phyloP scores from a whole-genome alignment of 345 rosid genomes.

The Rhizophora apiculata region DNA sequence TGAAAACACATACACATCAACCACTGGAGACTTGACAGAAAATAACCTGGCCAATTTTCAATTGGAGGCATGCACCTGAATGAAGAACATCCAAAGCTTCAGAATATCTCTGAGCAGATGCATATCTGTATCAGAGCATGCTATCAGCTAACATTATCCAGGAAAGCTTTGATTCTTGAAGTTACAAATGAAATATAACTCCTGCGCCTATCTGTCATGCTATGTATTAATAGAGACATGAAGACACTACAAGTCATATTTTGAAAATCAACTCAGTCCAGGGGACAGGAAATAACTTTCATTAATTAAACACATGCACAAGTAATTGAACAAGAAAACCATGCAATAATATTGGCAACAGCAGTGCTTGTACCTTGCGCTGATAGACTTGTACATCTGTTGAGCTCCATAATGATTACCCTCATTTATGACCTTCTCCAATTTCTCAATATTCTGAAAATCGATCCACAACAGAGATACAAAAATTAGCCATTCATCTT shows the following conservation, averaged over 20 bases:
- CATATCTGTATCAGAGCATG: conserved; percentile 43
- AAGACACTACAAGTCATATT: too few relatives aligned
- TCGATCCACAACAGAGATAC: neutral
- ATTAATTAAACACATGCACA: neutral
- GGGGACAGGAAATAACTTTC: neutral
- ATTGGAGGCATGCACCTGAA: conserved; percentile 82
- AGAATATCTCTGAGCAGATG: conserved; percentile 62
- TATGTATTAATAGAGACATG: too few relatives aligned
- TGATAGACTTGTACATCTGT: conserved; percentile 91
- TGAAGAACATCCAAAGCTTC: conserved; percentile 84
- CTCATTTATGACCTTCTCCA: conserved; percentile 63
- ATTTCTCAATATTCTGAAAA: conserved; percentile 71
- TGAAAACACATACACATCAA: too few relatives aligned
- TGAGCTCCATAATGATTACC: conserved; percentile 94
- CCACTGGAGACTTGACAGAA: conserved; percentile 1
- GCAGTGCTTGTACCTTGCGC: conserved; percentile 54
- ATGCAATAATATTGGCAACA: neutral
- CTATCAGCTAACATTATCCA: neutral
- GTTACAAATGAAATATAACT: too few relatives aligned
- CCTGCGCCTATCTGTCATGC: too few relatives aligned
- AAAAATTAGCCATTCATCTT: neutral
- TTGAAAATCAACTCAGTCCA: too few relatives aligned
- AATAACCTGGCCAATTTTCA: conserved; percentile 67
- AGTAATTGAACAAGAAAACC: neutral
- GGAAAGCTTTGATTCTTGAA: too few relatives aligned